Conservation (phyloP, 257 asterid genomes). For the Petunia secreta region DNA sequence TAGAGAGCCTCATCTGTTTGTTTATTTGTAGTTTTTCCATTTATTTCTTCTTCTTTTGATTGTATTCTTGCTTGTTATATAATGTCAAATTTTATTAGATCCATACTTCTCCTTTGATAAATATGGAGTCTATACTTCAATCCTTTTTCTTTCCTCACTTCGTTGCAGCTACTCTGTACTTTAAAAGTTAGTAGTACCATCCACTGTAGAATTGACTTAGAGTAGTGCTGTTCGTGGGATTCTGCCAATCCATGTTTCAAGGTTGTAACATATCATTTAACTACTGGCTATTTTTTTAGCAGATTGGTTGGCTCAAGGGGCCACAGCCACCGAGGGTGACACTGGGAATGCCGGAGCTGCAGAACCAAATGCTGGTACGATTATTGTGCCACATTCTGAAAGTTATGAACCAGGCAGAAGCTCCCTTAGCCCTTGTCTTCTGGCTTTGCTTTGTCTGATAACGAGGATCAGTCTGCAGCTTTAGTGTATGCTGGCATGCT, state of each 20-base stretch:
- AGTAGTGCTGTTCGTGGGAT: constrained; percentile 13
- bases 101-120: background rate
- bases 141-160: background rate
- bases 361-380: constrained; percentile 56
- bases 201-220: background rate
- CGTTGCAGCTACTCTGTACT: background rate
- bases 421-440: background rate
- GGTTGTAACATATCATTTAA: background rate
- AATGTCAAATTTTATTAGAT: background rate
- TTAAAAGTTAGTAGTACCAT: background rate
- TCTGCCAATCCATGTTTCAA: background rate
- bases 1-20: background rate
- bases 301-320: constrained; percentile 30
- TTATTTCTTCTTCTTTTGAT: background rate
- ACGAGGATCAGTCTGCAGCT: background rate
- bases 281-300: background rate
- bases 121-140: background rate
- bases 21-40: background rate
- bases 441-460: background rate
- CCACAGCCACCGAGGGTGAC: constrained; percentile 19
- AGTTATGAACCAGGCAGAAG: constrained; percentile 5
- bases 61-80: background rate
- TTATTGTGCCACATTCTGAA: constrained; percentile 18
- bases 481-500: background rate
- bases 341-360: constrained; percentile 30